These are phyloP conservation scores for Colletotrichum zoysiae DNA, from an alignment of 2,329 filamentous ascomycete species.

Conservation along the genomic window DNA sequence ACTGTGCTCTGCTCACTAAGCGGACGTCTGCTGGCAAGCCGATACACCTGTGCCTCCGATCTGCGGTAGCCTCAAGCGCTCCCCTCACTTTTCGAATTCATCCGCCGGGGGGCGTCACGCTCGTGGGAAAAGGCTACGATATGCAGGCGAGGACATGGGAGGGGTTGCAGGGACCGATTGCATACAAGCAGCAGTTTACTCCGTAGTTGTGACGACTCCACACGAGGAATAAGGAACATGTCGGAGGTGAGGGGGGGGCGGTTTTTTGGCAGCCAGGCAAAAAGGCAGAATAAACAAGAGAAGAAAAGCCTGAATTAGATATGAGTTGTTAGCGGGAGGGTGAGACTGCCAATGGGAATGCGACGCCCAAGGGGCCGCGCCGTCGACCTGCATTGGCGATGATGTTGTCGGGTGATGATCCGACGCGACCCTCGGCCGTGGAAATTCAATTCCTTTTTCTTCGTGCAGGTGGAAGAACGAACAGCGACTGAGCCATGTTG, in stretches of 20 bases:
- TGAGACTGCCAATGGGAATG: conserved; percentile 22
- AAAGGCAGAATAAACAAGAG: not conserved
- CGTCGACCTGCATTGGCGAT: conserved; percentile 35
- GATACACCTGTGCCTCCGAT: not conserved
- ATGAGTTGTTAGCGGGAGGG: conserved; percentile 26
- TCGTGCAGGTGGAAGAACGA: not conserved
- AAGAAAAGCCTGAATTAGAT: conserved; percentile 28
- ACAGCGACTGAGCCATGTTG: not conserved
- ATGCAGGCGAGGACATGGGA: conserved; percentile 20
- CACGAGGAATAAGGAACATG: not conserved
- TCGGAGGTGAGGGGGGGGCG: not conserved
- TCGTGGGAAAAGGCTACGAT: conserved; percentile 4
- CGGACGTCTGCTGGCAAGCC: conserved; percentile 4
- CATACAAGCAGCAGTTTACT: not conserved
- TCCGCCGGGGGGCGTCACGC: not conserved
- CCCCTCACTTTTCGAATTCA: conserved; percentile 4
- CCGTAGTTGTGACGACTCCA: not conserved
- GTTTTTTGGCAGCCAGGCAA: not conserved
- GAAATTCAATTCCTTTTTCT: not conserved
- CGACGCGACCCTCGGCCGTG: conserved; percentile 11
- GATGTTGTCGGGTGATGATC: conserved; percentile 37
- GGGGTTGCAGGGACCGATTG: not conserved
- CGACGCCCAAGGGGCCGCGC: conserved; percentile 30
- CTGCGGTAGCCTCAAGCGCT: not conserved
- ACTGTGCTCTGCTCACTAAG: not conserved